Evolutionary conservation across 225 moss, liverwort and hornwort species (phyloP).

Genomic region (Polytrichum formosum): DNA sequence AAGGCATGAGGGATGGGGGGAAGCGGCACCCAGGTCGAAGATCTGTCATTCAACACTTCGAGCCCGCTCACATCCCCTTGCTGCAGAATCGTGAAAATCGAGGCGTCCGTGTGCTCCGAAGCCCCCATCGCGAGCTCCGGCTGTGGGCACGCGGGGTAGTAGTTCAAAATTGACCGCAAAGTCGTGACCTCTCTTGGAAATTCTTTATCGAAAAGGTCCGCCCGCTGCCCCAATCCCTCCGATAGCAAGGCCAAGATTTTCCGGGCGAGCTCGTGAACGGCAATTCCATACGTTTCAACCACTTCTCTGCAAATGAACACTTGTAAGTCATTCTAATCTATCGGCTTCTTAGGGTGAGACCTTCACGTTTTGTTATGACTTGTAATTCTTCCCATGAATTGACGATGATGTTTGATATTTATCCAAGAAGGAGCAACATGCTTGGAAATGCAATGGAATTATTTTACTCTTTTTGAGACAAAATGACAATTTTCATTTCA

Average conservation of each 20-base stretch:
- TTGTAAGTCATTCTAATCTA: no score
- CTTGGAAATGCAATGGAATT: no score
- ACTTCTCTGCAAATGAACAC: not conserved
- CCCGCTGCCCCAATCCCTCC: not conserved
- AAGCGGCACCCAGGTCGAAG: not conserved
- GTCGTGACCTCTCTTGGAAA: not conserved
- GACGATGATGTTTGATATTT: no score
- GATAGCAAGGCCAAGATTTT: not conserved
- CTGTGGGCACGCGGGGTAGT: not conserved
- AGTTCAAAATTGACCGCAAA: not conserved
- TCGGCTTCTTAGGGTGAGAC: no score
- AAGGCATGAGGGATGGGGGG: not conserved
- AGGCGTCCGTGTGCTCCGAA: not conserved
- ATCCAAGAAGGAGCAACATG: no score
- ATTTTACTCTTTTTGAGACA: no score
- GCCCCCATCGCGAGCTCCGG: not conserved
- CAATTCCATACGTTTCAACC: not conserved
- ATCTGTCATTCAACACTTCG: not conserved
- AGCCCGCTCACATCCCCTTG: conserved; percentile 1
- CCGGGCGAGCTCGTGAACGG: conserved; percentile 1
- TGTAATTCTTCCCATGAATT: no score
- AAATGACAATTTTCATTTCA: no score
- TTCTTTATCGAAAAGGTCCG: not conserved
- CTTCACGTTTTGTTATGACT: no score
- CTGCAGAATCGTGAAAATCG: not conserved